These are phyloP conservation scores for Pseudopithomyces chartarum DNA, from an alignment of 2,329 filamentous ascomycete species.

Conservation along the genomic window DNA sequence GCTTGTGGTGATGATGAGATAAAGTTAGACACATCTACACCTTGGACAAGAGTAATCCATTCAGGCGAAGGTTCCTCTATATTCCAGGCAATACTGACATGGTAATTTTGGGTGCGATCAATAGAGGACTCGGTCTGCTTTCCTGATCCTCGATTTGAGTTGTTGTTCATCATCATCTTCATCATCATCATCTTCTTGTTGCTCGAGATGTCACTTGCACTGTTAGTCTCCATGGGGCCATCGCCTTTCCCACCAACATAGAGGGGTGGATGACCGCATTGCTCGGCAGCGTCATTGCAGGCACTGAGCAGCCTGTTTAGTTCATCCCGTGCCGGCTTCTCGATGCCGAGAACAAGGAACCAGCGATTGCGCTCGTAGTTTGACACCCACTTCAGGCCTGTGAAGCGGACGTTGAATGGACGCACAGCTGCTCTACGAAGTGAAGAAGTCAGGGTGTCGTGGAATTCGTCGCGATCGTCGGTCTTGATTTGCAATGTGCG, in stretches of 20 bases:
- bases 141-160: slow-evolving; percentile 2
- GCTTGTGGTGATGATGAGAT: slow-evolving; percentile 27
- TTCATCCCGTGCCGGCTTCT: slow-evolving; percentile 39
- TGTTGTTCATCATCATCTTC: slow-evolving; percentile 20
- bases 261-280: slow-evolving; percentile 70
- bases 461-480: slow-evolving; percentile 72
- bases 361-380: slow-evolving; percentile 73
- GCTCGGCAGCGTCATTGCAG: slow-evolving; percentile 67
- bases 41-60: slow-evolving; percentile 29
- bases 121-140: slow-evolving; percentile 1
- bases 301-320: slow-evolving; percentile 62
- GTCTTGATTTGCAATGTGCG: slow-evolving; percentile 76
- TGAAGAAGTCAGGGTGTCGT: slow-evolving; percentile 58
- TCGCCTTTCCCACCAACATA: slow-evolving; percentile 58
- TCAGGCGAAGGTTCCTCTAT: slow-evolving; percentile 34
- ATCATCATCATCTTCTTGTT: slow-evolving; percentile 21
- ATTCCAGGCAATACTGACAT: slow-evolving; percentile 88
- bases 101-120: slow-evolving; percentile 68
- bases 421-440: slow-evolving; percentile 50
- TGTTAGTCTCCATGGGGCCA: slow-evolving; percentile 30
- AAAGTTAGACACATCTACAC: slow-evolving; percentile 25
- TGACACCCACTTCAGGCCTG: slow-evolving; percentile 65
- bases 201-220: slow-evolving; percentile 10
- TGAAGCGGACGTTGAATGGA: slow-evolving; percentile 56
- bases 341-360: slow-evolving; percentile 78